These are phyloP conservation scores for Ceratocystiopsis minuta DNA, from an alignment of 2,329 filamentous ascomycete genomes.

Conservation along the genomic window DNA sequence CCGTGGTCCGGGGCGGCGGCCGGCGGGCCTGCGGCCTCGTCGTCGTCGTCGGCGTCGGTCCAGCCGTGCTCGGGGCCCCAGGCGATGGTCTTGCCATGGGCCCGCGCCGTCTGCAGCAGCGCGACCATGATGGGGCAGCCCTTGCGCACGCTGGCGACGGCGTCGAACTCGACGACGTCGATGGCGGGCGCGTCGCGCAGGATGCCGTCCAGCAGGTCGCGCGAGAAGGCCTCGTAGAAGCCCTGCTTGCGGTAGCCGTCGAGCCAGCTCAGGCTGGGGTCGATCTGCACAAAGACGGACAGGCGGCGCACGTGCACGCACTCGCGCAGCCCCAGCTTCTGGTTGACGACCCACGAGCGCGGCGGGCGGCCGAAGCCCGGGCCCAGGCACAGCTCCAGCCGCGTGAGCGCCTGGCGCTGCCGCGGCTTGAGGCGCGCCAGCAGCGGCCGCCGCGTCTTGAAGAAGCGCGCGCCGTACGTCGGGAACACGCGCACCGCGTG, in stretches of 20 bases:
- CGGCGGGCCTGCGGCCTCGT: neutral
- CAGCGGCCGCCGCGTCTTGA: constrained; percentile 56
- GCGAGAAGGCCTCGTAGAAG: constrained; percentile 53
- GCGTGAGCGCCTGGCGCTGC: constrained; percentile 42
- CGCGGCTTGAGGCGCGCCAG: constrained; percentile 44
- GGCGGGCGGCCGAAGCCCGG: constrained; percentile 58
- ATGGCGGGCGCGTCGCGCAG: constrained; percentile 38
- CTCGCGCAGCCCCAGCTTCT: constrained; percentile 43
- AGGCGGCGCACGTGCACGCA: constrained; percentile 40
- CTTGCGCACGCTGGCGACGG: constrained; percentile 45
- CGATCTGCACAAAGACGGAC: constrained; percentile 52
- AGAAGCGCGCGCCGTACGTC: constrained; percentile 43
- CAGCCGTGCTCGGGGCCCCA: constrained; percentile 55
- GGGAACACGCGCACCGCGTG: constrained; percentile 50
- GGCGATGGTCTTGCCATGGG: constrained; percentile 32
- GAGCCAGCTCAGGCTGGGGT: constrained; percentile 50
- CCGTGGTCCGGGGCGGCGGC: too few relatives aligned
- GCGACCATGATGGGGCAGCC: constrained; percentile 44
- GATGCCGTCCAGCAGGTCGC: constrained; percentile 36
- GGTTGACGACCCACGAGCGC: constrained; percentile 49
- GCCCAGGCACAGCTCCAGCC: constrained; percentile 52
- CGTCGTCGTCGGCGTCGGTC: constrained; percentile 17
- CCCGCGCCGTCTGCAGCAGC: constrained; percentile 33
- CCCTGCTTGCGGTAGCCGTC: constrained; percentile 49
- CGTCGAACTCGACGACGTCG: constrained; percentile 49